Conservation (phyloP, 2,329 filamentous ascomycete species). For the Talaromyces albobiverticillius region DNA sequence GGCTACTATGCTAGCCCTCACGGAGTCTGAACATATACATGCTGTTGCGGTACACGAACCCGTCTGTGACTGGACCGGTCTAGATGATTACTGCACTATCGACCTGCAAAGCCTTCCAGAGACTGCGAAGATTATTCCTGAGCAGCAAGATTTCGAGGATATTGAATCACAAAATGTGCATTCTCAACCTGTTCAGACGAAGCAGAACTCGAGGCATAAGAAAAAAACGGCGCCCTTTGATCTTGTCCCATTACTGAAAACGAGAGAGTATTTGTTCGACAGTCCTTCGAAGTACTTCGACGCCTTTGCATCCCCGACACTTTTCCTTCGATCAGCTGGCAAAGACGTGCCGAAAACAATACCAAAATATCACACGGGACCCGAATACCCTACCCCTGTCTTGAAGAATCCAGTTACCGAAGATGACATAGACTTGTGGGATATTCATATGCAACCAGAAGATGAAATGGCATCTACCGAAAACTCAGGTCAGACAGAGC, state of each 20-base stretch:
- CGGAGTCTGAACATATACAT: conserved; percentile 32
- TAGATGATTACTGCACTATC: conserved; percentile 39
- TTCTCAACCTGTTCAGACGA: conserved; percentile 16
- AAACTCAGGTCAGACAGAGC: background rate
- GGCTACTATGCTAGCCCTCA: conserved; percentile 43
- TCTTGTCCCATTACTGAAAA: conserved; percentile 33
- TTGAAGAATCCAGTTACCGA: conserved; percentile 17
- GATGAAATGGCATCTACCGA: background rate
- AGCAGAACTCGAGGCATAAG: conserved; percentile 13
- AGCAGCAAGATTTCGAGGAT: background rate
- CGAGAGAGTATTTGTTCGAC: conserved; percentile 34
- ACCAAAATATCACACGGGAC: conserved; percentile 32
- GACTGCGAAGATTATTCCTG: background rate
- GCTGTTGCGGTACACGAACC: conserved; percentile 34
- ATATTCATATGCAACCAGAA: conserved; percentile 12
- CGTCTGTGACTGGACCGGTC: conserved; percentile 37
- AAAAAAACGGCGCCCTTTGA: conserved; percentile 24
- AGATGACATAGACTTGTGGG: conserved; percentile 14
- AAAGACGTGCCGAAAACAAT: conserved; percentile 35
- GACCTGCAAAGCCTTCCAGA: conserved; percentile 6
- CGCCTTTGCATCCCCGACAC: conserved; percentile 41
- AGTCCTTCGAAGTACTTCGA: conserved; percentile 41
- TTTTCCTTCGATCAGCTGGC: conserved; percentile 42
- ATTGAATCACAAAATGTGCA: conserved; percentile 7
- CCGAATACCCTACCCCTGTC: conserved; percentile 33